Evolutionary conservation across 202 grass and related monocot species (phyloP).

Genomic region (Cymbopogon flexuosus): DNA sequence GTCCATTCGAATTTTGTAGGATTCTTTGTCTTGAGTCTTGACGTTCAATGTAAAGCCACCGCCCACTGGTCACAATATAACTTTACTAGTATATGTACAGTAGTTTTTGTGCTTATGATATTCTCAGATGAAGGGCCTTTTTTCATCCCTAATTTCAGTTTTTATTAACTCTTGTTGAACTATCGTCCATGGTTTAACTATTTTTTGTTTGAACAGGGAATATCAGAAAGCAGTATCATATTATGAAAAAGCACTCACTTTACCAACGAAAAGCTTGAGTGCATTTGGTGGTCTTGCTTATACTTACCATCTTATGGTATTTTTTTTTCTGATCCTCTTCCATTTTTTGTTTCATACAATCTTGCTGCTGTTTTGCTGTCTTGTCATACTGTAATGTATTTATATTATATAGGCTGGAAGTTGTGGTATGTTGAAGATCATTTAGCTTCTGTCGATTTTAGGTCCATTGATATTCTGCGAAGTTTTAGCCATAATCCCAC

Average conservation of each 20-base stretch:
- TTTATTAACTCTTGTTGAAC: constrained; percentile 7
- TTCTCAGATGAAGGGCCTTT: constrained; percentile 12
- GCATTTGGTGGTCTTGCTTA: constrained; percentile 84
- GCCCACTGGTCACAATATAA: neutral
- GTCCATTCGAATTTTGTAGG: constrained; percentile 13
- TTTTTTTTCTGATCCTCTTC: neutral
- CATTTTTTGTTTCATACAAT: neutral
- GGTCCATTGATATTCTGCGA: neutral
- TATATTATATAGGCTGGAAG: neutral
- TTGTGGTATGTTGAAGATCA: neutral
- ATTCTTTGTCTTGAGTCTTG: neutral
- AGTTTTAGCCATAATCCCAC: neutral
- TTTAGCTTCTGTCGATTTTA: constrained; percentile 7
- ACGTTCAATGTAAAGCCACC: neutral
- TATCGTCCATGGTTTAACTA: constrained; percentile 8
- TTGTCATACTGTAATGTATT: neutral
- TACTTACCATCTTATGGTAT: constrained; percentile 90
- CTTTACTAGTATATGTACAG: neutral
- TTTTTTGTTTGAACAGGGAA: constrained; percentile 59
- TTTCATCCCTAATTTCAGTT: neutral
- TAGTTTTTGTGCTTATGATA: constrained; percentile 13
- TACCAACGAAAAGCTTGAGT: constrained; percentile 80
- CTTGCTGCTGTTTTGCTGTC: constrained; percentile 11
- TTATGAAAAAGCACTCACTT: constrained; percentile 90
- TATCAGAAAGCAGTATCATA: constrained; percentile 75